Conservation (phyloP, 495 filamentous ascomycete genomes). For the Penicillium ochrochloron region DNA sequence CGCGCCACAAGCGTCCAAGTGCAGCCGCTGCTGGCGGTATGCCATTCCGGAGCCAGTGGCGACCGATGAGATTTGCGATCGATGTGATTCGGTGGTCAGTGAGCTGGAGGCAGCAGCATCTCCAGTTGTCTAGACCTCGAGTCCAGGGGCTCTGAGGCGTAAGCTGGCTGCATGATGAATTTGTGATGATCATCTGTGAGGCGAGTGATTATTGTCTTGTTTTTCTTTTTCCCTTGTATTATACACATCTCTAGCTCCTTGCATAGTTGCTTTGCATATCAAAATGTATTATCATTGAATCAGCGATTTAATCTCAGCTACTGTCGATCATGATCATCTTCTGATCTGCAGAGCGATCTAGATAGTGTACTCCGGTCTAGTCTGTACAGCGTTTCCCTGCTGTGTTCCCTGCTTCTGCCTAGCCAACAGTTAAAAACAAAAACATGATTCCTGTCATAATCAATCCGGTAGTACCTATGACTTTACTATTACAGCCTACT, state of each 20-base stretch:
- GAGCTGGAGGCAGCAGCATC: constrained; percentile 33
- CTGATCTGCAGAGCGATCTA: background rate
- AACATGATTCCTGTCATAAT: background rate
- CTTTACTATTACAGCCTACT: too few relatives aligned
- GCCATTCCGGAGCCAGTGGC: constrained; percentile 50
- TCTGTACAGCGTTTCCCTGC: background rate
- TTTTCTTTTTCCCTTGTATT: background rate
- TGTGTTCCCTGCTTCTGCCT: constrained; percentile 1
- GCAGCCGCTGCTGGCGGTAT: constrained; percentile 87
- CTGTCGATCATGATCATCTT: background rate
- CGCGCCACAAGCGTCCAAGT: constrained; percentile 73
- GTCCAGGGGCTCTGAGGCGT: background rate
- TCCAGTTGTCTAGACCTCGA: constrained; percentile 12
- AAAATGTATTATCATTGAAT: background rate
- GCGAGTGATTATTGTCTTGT: background rate
- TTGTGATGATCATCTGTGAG: constrained; percentile 2
- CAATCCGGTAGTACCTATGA: background rate
- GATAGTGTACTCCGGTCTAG: background rate
- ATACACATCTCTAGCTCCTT: constrained; percentile 3
- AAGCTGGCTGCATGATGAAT: background rate
- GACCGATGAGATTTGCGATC: constrained; percentile 64
- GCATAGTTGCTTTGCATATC: background rate
- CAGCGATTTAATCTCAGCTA: background rate
- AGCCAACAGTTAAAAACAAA: background rate
- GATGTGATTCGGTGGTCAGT: constrained; percentile 72